Evolutionary conservation across 257 asterid genomes (phyloP).

Genomic region (Solanum corneliomulleri): DNA sequence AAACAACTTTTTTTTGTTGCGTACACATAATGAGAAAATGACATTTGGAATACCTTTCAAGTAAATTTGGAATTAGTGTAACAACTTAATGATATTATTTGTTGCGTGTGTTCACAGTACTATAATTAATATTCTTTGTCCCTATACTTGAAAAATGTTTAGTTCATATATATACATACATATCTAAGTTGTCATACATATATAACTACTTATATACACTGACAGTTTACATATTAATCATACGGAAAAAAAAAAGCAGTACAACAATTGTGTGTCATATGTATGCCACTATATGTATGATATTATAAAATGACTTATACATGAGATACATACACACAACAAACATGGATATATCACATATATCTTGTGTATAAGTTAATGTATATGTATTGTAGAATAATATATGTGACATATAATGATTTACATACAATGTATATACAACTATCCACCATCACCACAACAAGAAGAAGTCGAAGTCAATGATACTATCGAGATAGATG

Average conservation of each 20-base stretch:
- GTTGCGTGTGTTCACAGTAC: background rate
- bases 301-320: too few relatives aligned
- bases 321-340: background rate
- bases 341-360: too few relatives aligned
- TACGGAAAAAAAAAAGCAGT: too few relatives aligned
- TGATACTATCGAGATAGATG: background rate
- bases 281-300: too few relatives aligned
- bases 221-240: too few relatives aligned
- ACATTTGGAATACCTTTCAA: background rate
- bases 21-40: background rate
- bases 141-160: background rate
- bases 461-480: background rate
- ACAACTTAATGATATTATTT: background rate
- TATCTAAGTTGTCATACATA: too few relatives aligned
- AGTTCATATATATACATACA: background rate
- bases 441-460: background rate
- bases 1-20: background rate
- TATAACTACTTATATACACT: rapidly evolving
- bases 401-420: too few relatives aligned
- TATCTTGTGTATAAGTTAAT: background rate
- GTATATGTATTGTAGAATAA: background rate
- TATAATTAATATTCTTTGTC: background rate
- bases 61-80: background rate
- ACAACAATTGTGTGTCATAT: too few relatives aligned
- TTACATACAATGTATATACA: background rate